Percentiles rank a stretch among this genome's conserved stretches.
These are phyloP conservation scores for Magnaporthiopsis rhizophila DNA, from an alignment of 2,329 filamentous ascomycete species.

Conservation along the genomic window DNA sequence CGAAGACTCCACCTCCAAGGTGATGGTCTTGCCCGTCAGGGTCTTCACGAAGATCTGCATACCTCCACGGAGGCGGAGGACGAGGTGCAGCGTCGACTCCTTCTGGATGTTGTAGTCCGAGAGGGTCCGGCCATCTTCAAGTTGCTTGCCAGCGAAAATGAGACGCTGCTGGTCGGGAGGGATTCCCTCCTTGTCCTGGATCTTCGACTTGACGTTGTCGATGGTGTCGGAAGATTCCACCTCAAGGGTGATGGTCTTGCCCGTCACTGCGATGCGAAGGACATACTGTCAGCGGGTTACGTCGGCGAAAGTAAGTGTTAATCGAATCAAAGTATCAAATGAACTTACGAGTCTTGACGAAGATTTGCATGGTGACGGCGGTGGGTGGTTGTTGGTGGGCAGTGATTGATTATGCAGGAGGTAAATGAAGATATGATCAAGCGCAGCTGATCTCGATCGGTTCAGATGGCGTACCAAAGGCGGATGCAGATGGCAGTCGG, in stretches of 20 bases:
- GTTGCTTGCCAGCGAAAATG: slow-evolving; percentile 63
- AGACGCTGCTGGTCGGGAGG: slow-evolving; percentile 87
- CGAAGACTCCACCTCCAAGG: slow-evolving; percentile 77
- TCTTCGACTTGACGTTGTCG: slow-evolving; percentile 87
- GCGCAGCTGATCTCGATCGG: slow-evolving; percentile 3
- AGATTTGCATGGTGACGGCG: slow-evolving; percentile 76
- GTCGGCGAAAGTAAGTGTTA: neutral
- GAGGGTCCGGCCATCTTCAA: slow-evolving; percentile 51
- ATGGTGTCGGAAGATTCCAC: slow-evolving; percentile 84
- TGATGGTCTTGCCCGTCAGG: slow-evolving; percentile 90
- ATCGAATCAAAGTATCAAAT: slow-evolving; percentile 6
- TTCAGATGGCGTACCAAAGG: neutral
- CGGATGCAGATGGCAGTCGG: neutral
- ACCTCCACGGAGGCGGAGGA: slow-evolving; percentile 61
- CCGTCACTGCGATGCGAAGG: slow-evolving; percentile 53
- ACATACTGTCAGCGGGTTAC: slow-evolving; percentile 31
- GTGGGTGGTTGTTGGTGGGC: neutral
- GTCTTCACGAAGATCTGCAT: slow-evolving; percentile 76
- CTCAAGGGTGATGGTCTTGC: slow-evolving; percentile 80
- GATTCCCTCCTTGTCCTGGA: slow-evolving; percentile 86
- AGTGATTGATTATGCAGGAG: slow-evolving; percentile 9
- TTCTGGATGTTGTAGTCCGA: slow-evolving; percentile 76
- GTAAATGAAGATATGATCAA: slow-evolving; percentile 12
- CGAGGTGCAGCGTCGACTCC: slow-evolving; percentile 64
- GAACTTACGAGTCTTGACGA: slow-evolving; percentile 86